Evolutionary conservation across 169 alveolate species (phyloP).

Genomic region (Plasmodium inui): DNA sequence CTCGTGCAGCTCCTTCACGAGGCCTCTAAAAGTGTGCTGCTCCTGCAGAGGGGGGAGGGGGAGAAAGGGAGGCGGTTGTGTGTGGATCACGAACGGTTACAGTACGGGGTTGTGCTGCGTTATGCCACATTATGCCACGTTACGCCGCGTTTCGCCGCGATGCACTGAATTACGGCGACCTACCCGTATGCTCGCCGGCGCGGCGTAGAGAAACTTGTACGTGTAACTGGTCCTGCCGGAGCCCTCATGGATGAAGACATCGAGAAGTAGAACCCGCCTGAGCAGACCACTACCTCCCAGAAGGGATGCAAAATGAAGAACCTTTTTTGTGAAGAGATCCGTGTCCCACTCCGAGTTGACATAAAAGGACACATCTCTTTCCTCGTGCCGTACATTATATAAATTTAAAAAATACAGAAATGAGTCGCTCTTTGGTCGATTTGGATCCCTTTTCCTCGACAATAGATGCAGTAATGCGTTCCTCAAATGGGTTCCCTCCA

Average conservation of each 20-base stretch:
- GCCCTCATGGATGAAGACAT: conserved; percentile 7
- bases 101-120: neutral
- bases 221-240: conserved; percentile 36
- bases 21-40: conserved; percentile 32
- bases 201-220: conserved; percentile 45
- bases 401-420: conserved; percentile 57
- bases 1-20: conserved; percentile 47
- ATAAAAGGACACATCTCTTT: conserved; percentile 57
- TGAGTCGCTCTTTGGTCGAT: neutral
- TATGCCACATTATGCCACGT: neutral
- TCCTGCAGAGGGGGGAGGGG: conserved; percentile 23
- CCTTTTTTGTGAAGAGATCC: conserved; percentile 32
- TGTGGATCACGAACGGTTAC: neutral
- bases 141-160: neutral
- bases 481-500: conserved; percentile 42
- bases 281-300: neutral
- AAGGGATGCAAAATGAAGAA: conserved; percentile 16
- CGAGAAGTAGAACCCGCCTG: conserved; percentile 27
- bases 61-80: neutral
- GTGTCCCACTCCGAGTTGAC: conserved; percentile 44
- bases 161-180: neutral
- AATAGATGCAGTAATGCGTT: neutral
- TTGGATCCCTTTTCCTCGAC: neutral
- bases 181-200: conserved; percentile 34
- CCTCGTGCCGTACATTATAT: conserved; percentile 62